Evolutionary conservation across 176 grass and related monocot species (phyloP).

Genomic region (Avena atlantica): DNA sequence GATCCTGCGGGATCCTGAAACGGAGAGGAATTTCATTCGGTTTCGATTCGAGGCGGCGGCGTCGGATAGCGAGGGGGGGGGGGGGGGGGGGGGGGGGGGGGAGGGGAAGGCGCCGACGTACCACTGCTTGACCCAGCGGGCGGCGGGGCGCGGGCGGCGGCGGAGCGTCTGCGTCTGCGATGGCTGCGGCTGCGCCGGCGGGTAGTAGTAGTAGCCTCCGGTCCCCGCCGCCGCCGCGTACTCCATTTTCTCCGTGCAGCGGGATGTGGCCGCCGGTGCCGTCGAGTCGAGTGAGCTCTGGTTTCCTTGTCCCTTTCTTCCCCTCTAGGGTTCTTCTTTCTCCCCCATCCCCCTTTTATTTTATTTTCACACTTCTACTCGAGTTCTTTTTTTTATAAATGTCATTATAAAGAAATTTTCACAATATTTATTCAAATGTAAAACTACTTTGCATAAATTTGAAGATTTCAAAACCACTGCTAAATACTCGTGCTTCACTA

Average conservation of each 20-base stretch:
- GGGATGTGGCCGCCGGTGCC: conserved; percentile 4
- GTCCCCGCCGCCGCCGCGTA: conserved; percentile 48
- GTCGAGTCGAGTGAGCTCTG: neutral
- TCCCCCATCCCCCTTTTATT: too few relatives aligned
- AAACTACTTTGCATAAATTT: too few relatives aligned
- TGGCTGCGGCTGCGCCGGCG: conserved; percentile 42
- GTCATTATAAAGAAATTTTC: too few relatives aligned
- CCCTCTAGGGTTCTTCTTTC: conserved; percentile 16
- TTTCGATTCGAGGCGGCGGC: neutral
- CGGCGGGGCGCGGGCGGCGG: conserved; percentile 54
- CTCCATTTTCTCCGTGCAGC: conserved; percentile 42
- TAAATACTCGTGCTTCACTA: too few relatives aligned
- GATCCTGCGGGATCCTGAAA: conserved; percentile 80
- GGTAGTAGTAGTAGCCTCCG: conserved; percentile 61
- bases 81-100: neutral
- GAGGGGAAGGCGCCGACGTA: neutral
- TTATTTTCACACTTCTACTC: too few relatives aligned
- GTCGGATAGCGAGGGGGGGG: neutral
- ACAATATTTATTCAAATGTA: too few relatives aligned
- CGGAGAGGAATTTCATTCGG: neutral
- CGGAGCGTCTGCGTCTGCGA: conserved; percentile 34
- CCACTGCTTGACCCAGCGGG: conserved; percentile 90
- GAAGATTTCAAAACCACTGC: too few relatives aligned
- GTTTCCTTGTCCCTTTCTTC: too few relatives aligned
- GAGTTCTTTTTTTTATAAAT: too few relatives aligned